Percentiles rank a stretch among this genome's conserved stretches.
Conservation (phyloP, 2,329 filamentous ascomycete genomes). For the Aspergillus terreus region DNA sequence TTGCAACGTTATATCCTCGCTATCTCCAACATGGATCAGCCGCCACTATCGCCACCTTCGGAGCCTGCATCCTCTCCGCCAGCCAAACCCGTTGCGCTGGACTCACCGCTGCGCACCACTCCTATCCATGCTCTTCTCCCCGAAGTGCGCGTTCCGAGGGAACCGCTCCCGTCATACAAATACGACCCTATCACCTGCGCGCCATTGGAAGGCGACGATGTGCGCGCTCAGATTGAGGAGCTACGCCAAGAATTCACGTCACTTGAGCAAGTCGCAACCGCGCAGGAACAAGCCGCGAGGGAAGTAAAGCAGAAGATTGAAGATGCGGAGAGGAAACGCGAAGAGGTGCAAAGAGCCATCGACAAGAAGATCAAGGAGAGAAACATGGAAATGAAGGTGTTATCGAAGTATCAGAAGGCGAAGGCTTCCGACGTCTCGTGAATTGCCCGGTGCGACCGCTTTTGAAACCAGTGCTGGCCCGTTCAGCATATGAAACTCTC, state of each 20-base stretch:
- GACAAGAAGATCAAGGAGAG: slow-evolving; percentile 43
- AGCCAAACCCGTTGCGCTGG: slow-evolving; percentile 27
- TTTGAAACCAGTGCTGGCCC: background rate
- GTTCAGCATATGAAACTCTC: background rate
- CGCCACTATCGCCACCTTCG: slow-evolving; percentile 34
- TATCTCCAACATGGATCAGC: slow-evolving; percentile 19
- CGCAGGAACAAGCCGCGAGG: slow-evolving; percentile 35
- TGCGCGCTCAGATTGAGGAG: slow-evolving; percentile 29
- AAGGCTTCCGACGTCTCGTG: slow-evolving; percentile 26
- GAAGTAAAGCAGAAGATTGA: slow-evolving; percentile 37
- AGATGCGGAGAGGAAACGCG: slow-evolving; percentile 35
- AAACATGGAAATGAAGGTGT: slow-evolving; percentile 40
- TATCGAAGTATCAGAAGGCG: slow-evolving; percentile 40
- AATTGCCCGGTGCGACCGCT: background rate
- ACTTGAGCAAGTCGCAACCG: slow-evolving; percentile 31
- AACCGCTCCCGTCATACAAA: slow-evolving; percentile 28
- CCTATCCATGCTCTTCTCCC: slow-evolving; percentile 38
- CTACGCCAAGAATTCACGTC: slow-evolving; percentile 36
- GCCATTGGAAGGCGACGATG: slow-evolving; percentile 28
- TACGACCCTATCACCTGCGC: slow-evolving; percentile 40
- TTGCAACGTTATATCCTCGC: no score
- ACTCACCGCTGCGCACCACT: slow-evolving; percentile 33
- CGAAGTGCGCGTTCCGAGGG: slow-evolving; percentile 37
- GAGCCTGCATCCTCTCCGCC: slow-evolving; percentile 22
- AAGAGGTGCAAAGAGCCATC: slow-evolving; percentile 37